phyloP scores from a whole-genome alignment of 495 filamentous ascomycete genomes.

The Ascobolus immersus region DNA sequence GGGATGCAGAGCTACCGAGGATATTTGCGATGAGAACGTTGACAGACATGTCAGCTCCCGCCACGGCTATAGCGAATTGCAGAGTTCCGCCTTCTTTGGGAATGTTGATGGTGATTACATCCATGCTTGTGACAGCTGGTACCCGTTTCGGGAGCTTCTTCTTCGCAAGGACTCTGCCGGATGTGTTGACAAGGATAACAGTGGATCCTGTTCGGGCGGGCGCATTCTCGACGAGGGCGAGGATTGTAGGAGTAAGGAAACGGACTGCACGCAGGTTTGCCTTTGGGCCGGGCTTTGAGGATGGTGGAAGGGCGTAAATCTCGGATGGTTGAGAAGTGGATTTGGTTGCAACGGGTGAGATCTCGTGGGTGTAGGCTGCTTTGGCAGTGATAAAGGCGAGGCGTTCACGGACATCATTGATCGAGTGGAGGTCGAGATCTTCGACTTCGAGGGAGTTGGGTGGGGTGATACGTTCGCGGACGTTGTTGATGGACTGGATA shows the following conservation, averaged over 20 bases:
- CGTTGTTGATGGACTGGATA: too few relatives aligned
- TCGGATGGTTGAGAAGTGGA: too few relatives aligned
- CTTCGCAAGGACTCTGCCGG: constrained; percentile 23
- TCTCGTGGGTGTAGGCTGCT: constrained; percentile 15
- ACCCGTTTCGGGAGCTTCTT: constrained; percentile 30
- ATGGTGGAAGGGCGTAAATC: too few relatives aligned
- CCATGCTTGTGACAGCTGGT: constrained; percentile 21
- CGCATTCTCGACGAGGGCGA: constrained; percentile 27
- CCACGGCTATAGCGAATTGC: constrained; percentile 55
- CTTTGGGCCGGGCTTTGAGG: too few relatives aligned
- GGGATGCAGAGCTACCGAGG: constrained; percentile 31
- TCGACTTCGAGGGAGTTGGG: constrained; percentile 44
- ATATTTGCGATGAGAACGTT: constrained; percentile 47
- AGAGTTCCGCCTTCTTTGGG: constrained; percentile 22
- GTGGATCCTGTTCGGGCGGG: constrained; percentile 35
- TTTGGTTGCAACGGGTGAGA: constrained; percentile 18
- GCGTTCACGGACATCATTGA: constrained; percentile 27
- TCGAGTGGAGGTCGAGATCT: constrained; percentile 39
- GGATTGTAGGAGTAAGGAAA: constrained; percentile 34
- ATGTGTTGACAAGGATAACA: constrained; percentile 34
- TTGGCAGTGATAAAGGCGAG: constrained; percentile 56
- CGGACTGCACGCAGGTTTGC: constrained; percentile 39
- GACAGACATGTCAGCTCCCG: constrained; percentile 64
- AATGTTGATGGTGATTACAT: constrained; percentile 23
- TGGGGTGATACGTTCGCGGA: constrained; percentile 35